Evolutionary conservation across 352 stramenopile genomes (phyloP).

Genomic region (Phytophthora nicotianae): DNA sequence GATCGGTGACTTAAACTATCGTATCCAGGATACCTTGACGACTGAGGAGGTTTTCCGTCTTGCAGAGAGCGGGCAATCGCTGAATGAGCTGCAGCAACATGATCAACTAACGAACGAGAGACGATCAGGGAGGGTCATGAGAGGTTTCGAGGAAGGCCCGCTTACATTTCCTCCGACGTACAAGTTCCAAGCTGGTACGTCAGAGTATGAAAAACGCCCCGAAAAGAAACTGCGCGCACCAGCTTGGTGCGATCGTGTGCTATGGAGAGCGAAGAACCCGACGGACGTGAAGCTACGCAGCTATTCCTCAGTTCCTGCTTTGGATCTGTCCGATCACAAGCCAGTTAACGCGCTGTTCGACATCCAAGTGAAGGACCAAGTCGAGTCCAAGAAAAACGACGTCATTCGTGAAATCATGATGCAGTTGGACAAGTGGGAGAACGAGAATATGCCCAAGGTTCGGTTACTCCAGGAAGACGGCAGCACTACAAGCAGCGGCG

Average conservation of each 20-base stretch:
- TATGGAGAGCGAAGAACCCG: slow-evolving; percentile 76
- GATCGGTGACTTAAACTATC: slow-evolving; percentile 93
- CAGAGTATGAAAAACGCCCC: slow-evolving; percentile 95
- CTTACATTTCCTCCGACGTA: slow-evolving; percentile 96
- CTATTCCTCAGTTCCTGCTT: slow-evolving; percentile 90
- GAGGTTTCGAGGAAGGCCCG: slow-evolving; percentile 90
- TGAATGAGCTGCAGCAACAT: slow-evolving; percentile 43
- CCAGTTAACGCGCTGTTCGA: slow-evolving; percentile 95
- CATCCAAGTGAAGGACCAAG: slow-evolving; percentile 92
- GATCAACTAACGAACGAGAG: slow-evolving; percentile 81
- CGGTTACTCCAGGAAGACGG: slow-evolving; percentile 66
- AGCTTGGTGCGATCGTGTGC: slow-evolving; percentile 94
- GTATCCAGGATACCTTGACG: slow-evolving; percentile 80
- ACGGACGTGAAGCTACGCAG: slow-evolving; percentile 65
- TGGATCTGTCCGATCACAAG: slow-evolving; percentile 99
- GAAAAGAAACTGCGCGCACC: slow-evolving; percentile 99
- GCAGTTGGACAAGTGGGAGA: slow-evolving; percentile 96
- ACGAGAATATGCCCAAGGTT: slow-evolving; percentile 95
- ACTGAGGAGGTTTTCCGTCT: slow-evolving; percentile 79
- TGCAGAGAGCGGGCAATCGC: slow-evolving; percentile 43
- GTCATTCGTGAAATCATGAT: slow-evolving; percentile 95
- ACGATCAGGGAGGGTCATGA: slow-evolving; percentile 72
- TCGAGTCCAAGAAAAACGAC: slow-evolving; percentile 87
- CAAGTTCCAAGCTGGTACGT: slow-evolving; percentile 97
- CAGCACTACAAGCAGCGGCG: slow-evolving; percentile 48